These are phyloP conservation scores for Ophiocordyceps camponoti-leonardi DNA, from an alignment of 2,329 filamentous ascomycete genomes.

Conservation along the genomic window DNA sequence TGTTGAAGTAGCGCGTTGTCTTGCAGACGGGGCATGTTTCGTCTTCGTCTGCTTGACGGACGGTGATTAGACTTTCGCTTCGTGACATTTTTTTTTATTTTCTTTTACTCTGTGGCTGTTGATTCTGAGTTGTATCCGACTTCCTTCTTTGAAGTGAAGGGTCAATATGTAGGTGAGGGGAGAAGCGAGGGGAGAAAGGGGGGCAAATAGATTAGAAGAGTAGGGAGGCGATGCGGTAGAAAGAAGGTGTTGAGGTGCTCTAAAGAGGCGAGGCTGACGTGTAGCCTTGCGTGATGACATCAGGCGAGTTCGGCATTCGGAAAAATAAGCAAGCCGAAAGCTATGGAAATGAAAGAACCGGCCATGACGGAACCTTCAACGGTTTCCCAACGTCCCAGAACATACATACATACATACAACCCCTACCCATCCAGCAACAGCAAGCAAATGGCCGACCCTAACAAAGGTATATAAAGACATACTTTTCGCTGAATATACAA, in stretches of 20 bases:
- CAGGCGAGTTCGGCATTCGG: background rate
- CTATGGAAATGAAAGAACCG: too few relatives aligned
- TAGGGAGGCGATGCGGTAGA: too few relatives aligned
- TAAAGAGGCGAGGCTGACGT: background rate
- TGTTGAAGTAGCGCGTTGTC: conserved; percentile 87
- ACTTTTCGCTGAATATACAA: too few relatives aligned
- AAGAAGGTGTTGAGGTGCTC: too few relatives aligned
- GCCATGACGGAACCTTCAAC: too few relatives aligned
- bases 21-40: conserved; percentile 97
- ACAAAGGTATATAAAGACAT: background rate
- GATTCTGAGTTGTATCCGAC: too few relatives aligned
- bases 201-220: too few relatives aligned
- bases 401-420: too few relatives aligned
- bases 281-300: background rate
- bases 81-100: conserved; percentile 12
- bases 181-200: background rate
- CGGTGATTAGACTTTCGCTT: conserved; percentile 10
- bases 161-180: background rate
- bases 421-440: too few relatives aligned
- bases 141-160: background rate
- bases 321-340: background rate
- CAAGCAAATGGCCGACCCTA: background rate
- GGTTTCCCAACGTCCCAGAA: too few relatives aligned
- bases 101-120: background rate
- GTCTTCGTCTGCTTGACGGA: conserved; percentile 17